These are phyloP conservation scores for Trichosanthes cucumerina DNA, from an alignment of 306 rosid genomes.

Conservation along the genomic window DNA sequence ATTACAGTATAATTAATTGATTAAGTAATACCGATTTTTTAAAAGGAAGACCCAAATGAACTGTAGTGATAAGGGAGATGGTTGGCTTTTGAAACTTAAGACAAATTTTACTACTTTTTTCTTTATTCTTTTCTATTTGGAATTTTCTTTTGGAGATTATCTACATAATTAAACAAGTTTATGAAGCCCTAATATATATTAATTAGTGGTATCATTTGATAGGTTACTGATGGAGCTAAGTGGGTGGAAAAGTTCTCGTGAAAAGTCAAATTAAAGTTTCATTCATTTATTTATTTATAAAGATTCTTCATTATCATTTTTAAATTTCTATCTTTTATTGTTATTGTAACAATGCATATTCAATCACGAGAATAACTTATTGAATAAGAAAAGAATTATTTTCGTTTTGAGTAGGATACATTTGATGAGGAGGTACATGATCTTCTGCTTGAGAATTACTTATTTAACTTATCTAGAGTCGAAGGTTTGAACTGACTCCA, in stretches of 20 bases:
- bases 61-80: background rate
- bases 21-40: background rate
- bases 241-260: background rate
- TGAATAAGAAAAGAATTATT: no score
- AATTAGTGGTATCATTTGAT: background rate
- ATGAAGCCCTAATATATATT: background rate
- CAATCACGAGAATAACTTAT: no score
- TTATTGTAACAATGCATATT: no score
- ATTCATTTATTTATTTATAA: no score
- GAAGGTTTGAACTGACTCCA: no score
- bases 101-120: background rate
- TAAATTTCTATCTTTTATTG: no score
- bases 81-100: background rate
- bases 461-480: no score
- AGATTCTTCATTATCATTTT: background rate
- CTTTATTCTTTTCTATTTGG: background rate
- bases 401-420: no score
- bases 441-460: no score
- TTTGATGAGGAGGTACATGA: no score
- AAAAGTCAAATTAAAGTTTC: background rate
- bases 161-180: background rate
- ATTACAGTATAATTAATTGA: no score
- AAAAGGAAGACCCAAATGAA: background rate
- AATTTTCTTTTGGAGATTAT: background rate
- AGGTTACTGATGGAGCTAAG: background rate